Evolutionary conservation across 2,329 filamentous ascomycete species (phyloP).

Genomic region (Botryosphaeria dothidea): DNA sequence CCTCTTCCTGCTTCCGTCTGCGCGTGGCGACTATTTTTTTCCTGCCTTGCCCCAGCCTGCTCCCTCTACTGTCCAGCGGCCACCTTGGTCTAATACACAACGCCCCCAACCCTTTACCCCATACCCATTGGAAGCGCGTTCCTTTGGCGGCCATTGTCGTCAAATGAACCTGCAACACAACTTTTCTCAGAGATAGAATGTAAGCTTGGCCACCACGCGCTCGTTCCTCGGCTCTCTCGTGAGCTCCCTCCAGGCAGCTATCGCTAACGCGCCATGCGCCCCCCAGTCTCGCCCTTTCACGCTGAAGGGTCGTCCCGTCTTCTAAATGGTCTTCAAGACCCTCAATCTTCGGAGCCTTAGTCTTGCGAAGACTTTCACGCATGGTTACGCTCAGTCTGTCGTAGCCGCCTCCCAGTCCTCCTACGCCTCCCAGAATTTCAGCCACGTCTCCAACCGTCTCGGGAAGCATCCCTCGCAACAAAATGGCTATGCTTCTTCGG

Average conservation of each 20-base stretch:
- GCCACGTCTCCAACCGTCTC: conserved; percentile 42
- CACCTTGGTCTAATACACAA: background rate
- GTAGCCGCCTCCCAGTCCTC: conserved; percentile 90
- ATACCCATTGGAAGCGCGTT: conserved; percentile 66
- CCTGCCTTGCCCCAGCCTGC: background rate
- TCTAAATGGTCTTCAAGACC: conserved; percentile 85
- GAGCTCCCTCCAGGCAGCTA: conserved; percentile 17
- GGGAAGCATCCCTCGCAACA: conserved; percentile 63
- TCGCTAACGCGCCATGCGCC: conserved; percentile 15
- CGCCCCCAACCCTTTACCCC: background rate
- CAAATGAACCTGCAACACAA: conserved; percentile 96
- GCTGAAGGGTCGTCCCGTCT: conserved; percentile 64
- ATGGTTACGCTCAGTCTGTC: conserved; percentile 97
- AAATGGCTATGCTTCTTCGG: conserved; percentile 66
- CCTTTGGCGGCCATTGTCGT: conserved; percentile 85
- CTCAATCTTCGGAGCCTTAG: conserved; percentile 91
- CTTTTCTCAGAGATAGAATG: conserved; percentile 62
- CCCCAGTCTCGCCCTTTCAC: conserved; percentile 49
- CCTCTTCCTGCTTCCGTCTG: background rate
- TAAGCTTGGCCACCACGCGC: conserved; percentile 46
- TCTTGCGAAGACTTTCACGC: conserved; percentile 94
- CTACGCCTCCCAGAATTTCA: conserved; percentile 67
- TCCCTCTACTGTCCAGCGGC: background rate
- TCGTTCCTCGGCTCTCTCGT: background rate
- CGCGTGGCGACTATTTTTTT: background rate